Conservation (phyloP, 1,284 basidiomycete genomes). For the Melampsora medusae region DNA sequence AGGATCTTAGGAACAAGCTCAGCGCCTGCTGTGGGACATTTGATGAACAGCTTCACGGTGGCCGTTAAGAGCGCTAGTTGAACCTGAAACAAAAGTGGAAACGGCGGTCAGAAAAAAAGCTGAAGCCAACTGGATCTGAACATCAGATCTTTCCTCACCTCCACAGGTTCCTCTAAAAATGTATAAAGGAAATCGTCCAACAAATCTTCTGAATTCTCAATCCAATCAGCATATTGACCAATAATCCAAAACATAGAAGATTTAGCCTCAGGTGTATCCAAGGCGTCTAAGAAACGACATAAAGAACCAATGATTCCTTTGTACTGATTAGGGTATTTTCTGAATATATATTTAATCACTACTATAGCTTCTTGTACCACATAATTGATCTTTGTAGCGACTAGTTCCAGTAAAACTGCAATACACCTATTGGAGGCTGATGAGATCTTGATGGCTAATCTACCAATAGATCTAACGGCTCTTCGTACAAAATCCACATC, state of each 20-base stretch:
- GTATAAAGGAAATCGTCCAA: constrained; percentile 86
- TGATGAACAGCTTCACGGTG: constrained; percentile 92
- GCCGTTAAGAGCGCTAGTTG: constrained; percentile 94
- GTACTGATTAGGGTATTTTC: constrained; percentile 93
- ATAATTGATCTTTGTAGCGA: constrained; percentile 91
- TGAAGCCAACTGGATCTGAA: background rate
- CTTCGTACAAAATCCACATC: constrained; percentile 98
- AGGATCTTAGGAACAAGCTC: constrained; percentile 90
- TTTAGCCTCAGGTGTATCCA: constrained; percentile 95
- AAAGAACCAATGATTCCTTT: constrained; percentile 89
- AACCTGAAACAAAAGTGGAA: constrained; percentile 66
- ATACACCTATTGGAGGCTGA: constrained; percentile 86
- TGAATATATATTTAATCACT: constrained; percentile 96
- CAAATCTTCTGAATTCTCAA: constrained; percentile 92
- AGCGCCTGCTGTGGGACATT: constrained; percentile 85
- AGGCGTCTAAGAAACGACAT: constrained; percentile 83
- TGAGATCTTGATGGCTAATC: constrained; percentile 94
- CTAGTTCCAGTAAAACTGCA: constrained; percentile 75
- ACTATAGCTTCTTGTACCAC: constrained; percentile 97
- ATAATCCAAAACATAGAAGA: constrained; percentile 98
- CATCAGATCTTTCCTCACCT: constrained; percentile 61
- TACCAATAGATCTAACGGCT: constrained; percentile 91
- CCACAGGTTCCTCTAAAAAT: constrained; percentile 88
- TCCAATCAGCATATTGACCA: constrained; percentile 92
- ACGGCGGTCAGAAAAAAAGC: background rate